Percentiles rank a stretch among this genome's conserved stretches.
phyloP scores from a whole-genome alignment of 2,329 filamentous ascomycete genomes.

The Fusarium nanum region DNA sequence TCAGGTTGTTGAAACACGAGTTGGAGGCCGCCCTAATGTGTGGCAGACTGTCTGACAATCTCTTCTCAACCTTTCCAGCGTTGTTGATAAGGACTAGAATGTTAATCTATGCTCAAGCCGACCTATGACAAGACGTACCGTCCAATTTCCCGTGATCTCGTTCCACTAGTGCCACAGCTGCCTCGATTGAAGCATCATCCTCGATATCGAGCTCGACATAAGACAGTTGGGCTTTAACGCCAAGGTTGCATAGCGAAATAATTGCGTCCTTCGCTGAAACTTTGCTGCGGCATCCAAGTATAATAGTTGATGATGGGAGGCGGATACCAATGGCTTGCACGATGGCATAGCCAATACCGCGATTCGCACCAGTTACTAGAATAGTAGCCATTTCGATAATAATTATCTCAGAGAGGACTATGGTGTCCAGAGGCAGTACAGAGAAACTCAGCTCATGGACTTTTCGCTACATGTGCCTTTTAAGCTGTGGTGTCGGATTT shows the following conservation, averaged over 20 bases:
- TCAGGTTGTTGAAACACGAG: slow-evolving; percentile 12
- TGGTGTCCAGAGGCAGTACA: too few species aligned
- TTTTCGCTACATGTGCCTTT: background rate
- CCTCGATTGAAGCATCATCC: background rate
- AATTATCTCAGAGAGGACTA: accelerated
- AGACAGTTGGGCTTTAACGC: background rate
- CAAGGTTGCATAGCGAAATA: background rate
- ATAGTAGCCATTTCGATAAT: background rate
- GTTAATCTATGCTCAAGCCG: too few species aligned
- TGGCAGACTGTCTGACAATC: background rate
- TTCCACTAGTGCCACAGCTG: background rate
- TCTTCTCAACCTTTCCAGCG: slow-evolving; percentile 5
- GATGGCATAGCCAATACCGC: slow-evolving; percentile 19
- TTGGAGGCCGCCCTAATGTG: slow-evolving; percentile 6
- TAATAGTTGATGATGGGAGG: slow-evolving; percentile 3
- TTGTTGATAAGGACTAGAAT: slow-evolving; percentile 11
- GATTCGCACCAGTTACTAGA: slow-evolving; percentile 16
- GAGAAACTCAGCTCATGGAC: too few species aligned
- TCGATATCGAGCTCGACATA: slow-evolving; percentile 15
- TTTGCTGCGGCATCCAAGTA: slow-evolving; percentile 4
- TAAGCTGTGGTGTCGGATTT: background rate
- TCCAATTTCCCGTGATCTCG: background rate
- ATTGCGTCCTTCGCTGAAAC: background rate
- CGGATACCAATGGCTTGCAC: slow-evolving; percentile 5
- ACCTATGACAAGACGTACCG: background rate